Evolutionary conservation across 1,139 yeast species (phyloP), one percentile per base, ranked within the genome.

Genomic region (Candida tunisiensis): DNA sequence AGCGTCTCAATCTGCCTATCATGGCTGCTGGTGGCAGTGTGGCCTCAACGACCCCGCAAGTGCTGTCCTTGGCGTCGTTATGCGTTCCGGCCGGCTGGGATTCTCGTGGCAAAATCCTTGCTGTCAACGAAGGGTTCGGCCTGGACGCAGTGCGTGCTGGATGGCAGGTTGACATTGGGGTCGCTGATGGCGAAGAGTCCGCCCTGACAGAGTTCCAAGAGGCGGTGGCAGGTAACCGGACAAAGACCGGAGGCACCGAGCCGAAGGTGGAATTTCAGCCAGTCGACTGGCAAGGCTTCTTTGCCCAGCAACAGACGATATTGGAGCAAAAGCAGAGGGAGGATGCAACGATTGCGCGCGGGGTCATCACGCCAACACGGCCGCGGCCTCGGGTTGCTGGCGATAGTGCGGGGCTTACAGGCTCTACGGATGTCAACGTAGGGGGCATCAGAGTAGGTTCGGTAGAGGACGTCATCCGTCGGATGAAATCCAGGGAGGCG

Each of bases 71-170:
- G 19, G 51, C 52, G 7, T 45, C 46, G 11, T 44, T 73, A 11
- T 42, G 55, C 19, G 58, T 77, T 2, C 60, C 60, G 2, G 36
- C 50, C 3, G 60, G 59, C 8, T 55, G 60, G 60, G 60, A 55
- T 30, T 42, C 56, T 7, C 34, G 39, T 29, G 51, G 47, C 6
- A 53, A 53, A 28, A 55, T 55, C 17, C 29, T 33, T 12, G 48
- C 51, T 1, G 35, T 47, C 8, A 35, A 40, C 20, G 51, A 45
- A 9, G 44, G 41, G 12, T 47, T 49, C 31, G 36, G 35, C 9
- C 29, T 41, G 16, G 39, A 39, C 15, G 28, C 28, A 6, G 26
- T 40, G 8, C 23, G 25, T 9, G 25, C 28, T 6, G 24, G 23
- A 9, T 38, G 41, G 45, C 21, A 11, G 10, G 19, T 4, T 8